Base-by-base conservation (phyloP, 345 rosid species). In the Citrus sinensis region DNA sequence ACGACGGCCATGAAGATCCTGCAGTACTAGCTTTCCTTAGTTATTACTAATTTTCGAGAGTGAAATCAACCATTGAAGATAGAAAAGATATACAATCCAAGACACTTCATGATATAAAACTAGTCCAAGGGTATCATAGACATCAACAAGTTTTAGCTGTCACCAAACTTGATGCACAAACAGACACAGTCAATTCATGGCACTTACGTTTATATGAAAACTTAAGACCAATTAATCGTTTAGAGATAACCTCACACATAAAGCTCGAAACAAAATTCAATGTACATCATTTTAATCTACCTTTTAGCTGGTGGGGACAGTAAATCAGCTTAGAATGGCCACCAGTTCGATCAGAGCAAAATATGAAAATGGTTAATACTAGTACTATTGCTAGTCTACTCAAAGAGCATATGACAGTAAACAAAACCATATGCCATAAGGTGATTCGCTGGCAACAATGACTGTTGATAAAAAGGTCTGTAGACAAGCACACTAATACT, bases 1-100 rank as follows among this genome's bases (percentile, higher is more conserved):
- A 7, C 79, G 80, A 76, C 97, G 91, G 42, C 99, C 99, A 79
- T 88, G 87, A 61, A 95, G 94, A 63, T 87, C 94, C 98, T 95
- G 86, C 27, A 20, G 30, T 19, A 34, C 4, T 32, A 55, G 27
- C 37, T 37, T 4, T 14, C 20, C 25, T 49, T 40, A 2, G 22
- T 32, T 29, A 32, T 24, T 5, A 2, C 14, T 37, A 34, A 67
- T 40, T 59, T 42, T 17, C 6, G 10, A 20, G 9, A 63, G 35
- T 19, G 40, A 29, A 27, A 19, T 55, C 32, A 56, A 27, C 27
- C 24, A 9, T n/a, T 32, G 6, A 49, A 49, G 24, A 24, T 2
- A 66, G 3, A 29, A 32, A 46, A 30, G 27, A 10, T 32, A 22
- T 16, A n/a, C 34, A 37, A 20, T 37, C 37, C 16, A 19, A n/a